Conservation (phyloP, 2,329 filamentous ascomycete species). For the Sporothrix euskadiensis region DNA sequence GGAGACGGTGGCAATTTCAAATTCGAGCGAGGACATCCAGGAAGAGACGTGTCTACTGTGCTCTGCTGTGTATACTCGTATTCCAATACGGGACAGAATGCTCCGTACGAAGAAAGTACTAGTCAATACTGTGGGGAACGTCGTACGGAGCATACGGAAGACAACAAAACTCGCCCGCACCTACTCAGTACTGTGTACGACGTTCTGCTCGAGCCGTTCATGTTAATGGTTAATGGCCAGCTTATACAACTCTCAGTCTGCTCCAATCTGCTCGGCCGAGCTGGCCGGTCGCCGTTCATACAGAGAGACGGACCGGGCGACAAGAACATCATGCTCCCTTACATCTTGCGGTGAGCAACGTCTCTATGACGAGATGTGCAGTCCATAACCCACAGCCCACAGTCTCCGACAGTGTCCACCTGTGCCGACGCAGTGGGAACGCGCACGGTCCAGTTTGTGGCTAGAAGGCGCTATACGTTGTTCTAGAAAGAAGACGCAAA, state of each 20-base stretch:
- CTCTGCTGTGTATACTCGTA: neutral
- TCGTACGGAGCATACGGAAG: neutral
- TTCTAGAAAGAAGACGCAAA: neutral
- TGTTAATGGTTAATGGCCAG: neutral
- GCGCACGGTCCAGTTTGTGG: neutral
- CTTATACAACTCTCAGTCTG: neutral
- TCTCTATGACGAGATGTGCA: neutral
- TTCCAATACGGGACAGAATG: neutral
- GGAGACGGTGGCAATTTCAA: neutral
- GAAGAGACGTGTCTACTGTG: neutral
- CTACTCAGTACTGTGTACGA: neutral
- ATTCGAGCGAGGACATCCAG: neutral
- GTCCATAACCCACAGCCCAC: neutral
- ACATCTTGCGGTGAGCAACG: constrained; percentile 10
- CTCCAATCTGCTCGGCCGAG: neutral
- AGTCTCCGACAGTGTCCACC: neutral
- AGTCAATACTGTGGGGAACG: neutral
- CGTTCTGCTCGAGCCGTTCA: neutral
- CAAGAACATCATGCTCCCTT: neutral
- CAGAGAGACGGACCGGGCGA: neutral
- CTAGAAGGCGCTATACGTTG: neutral
- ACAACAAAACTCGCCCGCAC: constrained; percentile 1
- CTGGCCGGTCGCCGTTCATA: neutral
- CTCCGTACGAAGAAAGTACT: neutral
- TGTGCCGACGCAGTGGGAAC: neutral